Evolutionary conservation across 768 basidiomycete species (phyloP).

Genomic region (Boletus subparvulus): DNA sequence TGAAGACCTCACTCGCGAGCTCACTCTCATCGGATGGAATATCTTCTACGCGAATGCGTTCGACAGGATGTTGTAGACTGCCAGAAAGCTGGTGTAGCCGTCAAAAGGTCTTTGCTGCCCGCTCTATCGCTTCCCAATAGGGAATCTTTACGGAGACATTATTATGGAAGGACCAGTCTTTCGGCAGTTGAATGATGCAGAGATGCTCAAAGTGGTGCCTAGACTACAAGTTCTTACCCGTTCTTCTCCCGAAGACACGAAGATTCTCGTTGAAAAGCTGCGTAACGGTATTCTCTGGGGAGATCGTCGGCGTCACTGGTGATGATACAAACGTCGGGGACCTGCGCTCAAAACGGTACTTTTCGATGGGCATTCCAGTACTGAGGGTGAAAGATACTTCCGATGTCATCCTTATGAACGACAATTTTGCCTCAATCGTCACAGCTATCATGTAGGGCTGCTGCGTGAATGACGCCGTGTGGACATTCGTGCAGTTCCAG

Average conservation of each 20-base stretch:
- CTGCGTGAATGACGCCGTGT: conserved; percentile 95
- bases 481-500: conserved; percentile 97
- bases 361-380: conserved; percentile 96
- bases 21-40: no score
- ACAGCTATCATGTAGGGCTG: conserved; percentile 99
- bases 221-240: conserved; percentile 95
- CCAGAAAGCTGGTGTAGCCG: conserved; percentile 81
- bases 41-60: conserved; percentile 85
- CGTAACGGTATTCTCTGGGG: conserved; percentile 60
- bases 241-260: conserved; percentile 97
- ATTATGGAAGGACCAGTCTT: conserved; percentile 99
- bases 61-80: conserved; percentile 86
- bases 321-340: conserved; percentile 63
- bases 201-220: conserved; percentile 83
- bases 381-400: conserved; percentile 98
- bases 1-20: no score
- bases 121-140: conserved; percentile 94
- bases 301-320: conserved; percentile 90
- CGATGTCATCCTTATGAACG: conserved; percentile 98
- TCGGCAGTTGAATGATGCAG: conserved; percentile 66
- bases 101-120: conserved; percentile 96
- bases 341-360: conserved; percentile 78
- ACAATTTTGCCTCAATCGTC: conserved; percentile 94
- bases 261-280: conserved; percentile 84
- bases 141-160: conserved; percentile 96